Evolutionary conservation across 306 rosid genomes (phyloP).

Genomic region (Prunus kanzakura): DNA sequence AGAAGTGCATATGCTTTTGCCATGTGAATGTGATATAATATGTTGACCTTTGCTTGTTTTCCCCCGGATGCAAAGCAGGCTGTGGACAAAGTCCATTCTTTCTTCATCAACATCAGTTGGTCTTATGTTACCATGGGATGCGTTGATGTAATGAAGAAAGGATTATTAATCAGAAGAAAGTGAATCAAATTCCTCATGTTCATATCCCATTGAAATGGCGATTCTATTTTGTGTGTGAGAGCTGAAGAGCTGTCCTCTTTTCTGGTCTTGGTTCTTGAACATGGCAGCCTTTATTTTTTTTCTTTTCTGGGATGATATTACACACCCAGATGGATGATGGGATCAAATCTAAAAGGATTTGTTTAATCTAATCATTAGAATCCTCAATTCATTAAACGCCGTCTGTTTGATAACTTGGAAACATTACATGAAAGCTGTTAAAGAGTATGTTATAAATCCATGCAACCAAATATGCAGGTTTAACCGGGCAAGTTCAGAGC

Average conservation of each 20-base stretch:
- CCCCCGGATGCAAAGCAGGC: conserved; percentile 5
- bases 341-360: too few species aligned
- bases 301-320: too few species aligned
- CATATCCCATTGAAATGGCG: not conserved
- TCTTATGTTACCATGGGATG: not conserved
- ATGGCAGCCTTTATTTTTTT: too few species aligned
- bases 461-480: too few species aligned
- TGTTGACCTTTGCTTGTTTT: not conserved
- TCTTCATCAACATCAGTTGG: not conserved
- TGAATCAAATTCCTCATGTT: not conserved
- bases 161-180: not conserved
- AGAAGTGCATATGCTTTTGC: not conserved
- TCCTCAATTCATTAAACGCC: too few species aligned
- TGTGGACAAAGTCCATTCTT: not conserved
- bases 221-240: too few species aligned
- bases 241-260: not conserved
- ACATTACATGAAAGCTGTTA: too few species aligned
- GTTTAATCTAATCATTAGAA: too few species aligned
- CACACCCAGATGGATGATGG: too few species aligned
- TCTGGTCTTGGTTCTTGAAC: not conserved
- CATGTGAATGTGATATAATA: not conserved
- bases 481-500: too few species aligned
- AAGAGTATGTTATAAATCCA: too few species aligned
- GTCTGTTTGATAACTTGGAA: too few species aligned
- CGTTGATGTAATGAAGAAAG: not conserved